Percentiles rank a stretch among this genome's conserved stretches.
These are phyloP conservation scores for Aspergillus novofumigatus DNA, from an alignment of 2,329 filamentous ascomycete genomes.

Conservation along the genomic window DNA sequence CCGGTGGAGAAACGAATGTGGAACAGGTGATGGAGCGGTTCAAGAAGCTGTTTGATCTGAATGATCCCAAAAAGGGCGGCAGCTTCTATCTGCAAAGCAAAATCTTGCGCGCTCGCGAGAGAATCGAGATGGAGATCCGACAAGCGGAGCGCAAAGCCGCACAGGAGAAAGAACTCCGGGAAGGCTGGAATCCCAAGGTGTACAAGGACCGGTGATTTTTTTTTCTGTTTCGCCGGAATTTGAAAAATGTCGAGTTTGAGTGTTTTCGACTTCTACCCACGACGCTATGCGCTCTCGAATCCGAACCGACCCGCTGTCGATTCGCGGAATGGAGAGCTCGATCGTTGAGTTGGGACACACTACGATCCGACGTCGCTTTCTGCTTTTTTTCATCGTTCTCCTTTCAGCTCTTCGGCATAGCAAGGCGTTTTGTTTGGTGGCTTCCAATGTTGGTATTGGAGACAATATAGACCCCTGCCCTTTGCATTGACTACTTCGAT, in stretches of 20 bases:
- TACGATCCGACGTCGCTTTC: conserved; percentile 1
- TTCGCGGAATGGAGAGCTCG: background rate
- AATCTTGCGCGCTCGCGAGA: conserved; percentile 81
- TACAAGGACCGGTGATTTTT: conserved; percentile 71
- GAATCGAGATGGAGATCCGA: conserved; percentile 81
- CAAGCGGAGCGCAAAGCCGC: conserved; percentile 67
- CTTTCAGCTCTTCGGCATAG: conserved; percentile 34
- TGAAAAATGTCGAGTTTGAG: background rate
- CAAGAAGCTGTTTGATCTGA: conserved; percentile 90
- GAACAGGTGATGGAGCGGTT: conserved; percentile 80
- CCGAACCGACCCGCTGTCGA: background rate
- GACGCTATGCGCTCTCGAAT: background rate
- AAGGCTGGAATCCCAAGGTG: conserved; percentile 91
- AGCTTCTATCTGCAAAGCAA: conserved; percentile 99
- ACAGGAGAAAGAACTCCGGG: conserved; percentile 71
- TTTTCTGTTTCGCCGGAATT: background rate
- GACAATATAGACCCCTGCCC: conserved; percentile 20
- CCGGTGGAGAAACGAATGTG: conserved; percentile 70
- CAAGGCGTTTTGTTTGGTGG: conserved; percentile 36
- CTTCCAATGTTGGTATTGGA: conserved; percentile 13
- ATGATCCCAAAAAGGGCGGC: conserved; percentile 91
- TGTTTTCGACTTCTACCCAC: background rate
- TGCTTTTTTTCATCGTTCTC: conserved; percentile 7
- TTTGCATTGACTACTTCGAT: conserved; percentile 15
- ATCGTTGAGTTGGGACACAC: background rate